Evolutionary conservation across 2,329 filamentous ascomycete genomes (phyloP), one percentile per base, ranked within the genome.

Genomic region (Monosporascus sp.): DNA sequence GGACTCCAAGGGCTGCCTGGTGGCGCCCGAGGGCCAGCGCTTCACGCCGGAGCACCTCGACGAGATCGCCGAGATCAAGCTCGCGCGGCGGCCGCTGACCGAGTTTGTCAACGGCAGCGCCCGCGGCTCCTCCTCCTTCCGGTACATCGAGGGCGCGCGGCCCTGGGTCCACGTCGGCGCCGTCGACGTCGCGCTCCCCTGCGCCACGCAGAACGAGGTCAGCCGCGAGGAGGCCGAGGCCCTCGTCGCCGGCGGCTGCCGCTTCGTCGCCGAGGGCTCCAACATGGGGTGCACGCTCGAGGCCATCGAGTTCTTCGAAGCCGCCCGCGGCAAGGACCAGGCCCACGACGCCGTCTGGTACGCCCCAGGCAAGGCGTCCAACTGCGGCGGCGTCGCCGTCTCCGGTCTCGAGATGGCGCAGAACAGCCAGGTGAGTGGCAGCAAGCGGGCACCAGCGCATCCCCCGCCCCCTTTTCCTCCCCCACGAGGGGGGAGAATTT

Each of bases 211-310:
- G 81, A 99, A 99, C 80, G 94, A 99, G 78, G 90, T 99, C 67
- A 91, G 83, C 68, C 85, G 86, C 69, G 90, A 94, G 65, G 94
- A 99, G 80, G 94, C 92, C 50, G 79, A 90, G 76, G 84, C 82
- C 18, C 83, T 97, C 45, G 83, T 97, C 54, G 80, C 80, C 48
- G 82, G 81, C 54, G 93, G 93, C 62, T 82, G 81, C 68, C 84
- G 86, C 70, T 95, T 90, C 78, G 86, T 97, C 61, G 94, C 94
- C 54, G 94, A 99, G 78, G 94, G 94, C 53, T 94, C 88, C 75
- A 97, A 97, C 84, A 97, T 99, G 94, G 94, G 94, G 60, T 97
- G 91, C 81, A 97, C 92, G 36, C 90, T 94, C 75, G 91, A 89
- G 60, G 93, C 93, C 62, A 97, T 99, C 66, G 89, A 96, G 66